Percentiles rank a stretch among this genome's conserved stretches.
Evolutionary conservation across 73 alveolate species (phyloP).

Genomic region (Tetrahymena elliotti): DNA sequence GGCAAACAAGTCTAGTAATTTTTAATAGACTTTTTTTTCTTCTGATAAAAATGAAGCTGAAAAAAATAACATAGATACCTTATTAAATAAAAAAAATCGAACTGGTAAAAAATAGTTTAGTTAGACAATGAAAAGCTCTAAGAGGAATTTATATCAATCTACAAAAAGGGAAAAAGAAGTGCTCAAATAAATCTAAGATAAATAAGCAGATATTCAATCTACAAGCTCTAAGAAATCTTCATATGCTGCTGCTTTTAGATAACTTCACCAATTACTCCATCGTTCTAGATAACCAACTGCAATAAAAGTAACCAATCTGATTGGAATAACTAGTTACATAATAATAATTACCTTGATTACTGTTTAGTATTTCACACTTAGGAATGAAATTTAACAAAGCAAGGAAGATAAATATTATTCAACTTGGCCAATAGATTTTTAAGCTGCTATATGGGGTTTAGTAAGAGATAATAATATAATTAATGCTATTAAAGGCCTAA

Average conservation of each 20-base stretch:
- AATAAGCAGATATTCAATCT: neutral
- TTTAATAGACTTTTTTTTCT: neutral
- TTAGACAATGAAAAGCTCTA: neutral
- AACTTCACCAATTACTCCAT: neutral
- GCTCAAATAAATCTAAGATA: neutral
- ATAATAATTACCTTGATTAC: neutral
- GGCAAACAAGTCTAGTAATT: too few species aligned
- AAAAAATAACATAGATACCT: neutral
- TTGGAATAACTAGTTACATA: neutral
- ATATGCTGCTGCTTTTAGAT: neutral
- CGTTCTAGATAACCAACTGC: neutral
- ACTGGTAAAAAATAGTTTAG: neutral
- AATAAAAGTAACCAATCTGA: neutral
- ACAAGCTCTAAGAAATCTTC: neutral
- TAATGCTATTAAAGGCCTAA: neutral
- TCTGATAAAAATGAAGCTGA: neutral
- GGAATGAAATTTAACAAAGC: neutral
- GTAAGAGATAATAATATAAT: neutral
- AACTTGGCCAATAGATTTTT: neutral
- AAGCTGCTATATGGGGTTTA: neutral
- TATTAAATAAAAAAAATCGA: too few species aligned
- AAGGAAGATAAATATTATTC: neutral
- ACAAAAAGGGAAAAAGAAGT: neutral
- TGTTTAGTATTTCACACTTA: neutral
- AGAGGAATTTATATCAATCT: neutral